Evolutionary conservation across 176 grass and related monocot genomes (phyloP).

Genomic region (Cenchrus fungigraminus): DNA sequence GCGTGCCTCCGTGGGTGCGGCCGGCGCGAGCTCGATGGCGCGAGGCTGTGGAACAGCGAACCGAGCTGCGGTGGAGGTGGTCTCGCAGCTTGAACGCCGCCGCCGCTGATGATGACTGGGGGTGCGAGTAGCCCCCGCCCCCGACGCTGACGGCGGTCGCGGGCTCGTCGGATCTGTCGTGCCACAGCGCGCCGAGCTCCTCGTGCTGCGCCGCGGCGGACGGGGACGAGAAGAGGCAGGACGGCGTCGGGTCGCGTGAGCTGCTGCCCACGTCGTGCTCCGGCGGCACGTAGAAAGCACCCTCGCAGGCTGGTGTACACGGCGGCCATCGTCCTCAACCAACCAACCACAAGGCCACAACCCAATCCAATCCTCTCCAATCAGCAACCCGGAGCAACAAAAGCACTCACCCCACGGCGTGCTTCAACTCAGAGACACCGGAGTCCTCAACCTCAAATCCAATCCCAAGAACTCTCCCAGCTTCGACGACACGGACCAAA

Average conservation of each 20-base stretch:
- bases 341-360: neutral
- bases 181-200: slow-evolving; percentile 61
- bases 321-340: slow-evolving; percentile 45
- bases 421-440: neutral
- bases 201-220: slow-evolving; percentile 48
- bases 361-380: too few relatives aligned
- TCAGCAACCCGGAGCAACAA: neutral
- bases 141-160: slow-evolving; percentile 11
- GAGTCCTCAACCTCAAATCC: neutral
- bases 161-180: slow-evolving; percentile 70
- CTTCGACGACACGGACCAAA: neutral
- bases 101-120: slow-evolving; percentile 51
- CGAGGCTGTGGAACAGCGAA: slow-evolving; percentile 66
- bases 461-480: neutral
- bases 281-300: slow-evolving; percentile 40
- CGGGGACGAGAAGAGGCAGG: slow-evolving; percentile 83
- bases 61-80: slow-evolving; percentile 60
- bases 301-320: slow-evolving; percentile 57
- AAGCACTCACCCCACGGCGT: neutral
- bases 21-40: too few relatives aligned
- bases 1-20: too few relatives aligned
- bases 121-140: slow-evolving; percentile 45
- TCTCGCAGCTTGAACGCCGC: slow-evolving; percentile 72
- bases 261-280: slow-evolving; percentile 46
- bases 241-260: slow-evolving; percentile 44